phyloP scores from a whole-genome alignment of 192 early-diverging fungal genomes.

The Fimicolochytrium jonesii region DNA sequence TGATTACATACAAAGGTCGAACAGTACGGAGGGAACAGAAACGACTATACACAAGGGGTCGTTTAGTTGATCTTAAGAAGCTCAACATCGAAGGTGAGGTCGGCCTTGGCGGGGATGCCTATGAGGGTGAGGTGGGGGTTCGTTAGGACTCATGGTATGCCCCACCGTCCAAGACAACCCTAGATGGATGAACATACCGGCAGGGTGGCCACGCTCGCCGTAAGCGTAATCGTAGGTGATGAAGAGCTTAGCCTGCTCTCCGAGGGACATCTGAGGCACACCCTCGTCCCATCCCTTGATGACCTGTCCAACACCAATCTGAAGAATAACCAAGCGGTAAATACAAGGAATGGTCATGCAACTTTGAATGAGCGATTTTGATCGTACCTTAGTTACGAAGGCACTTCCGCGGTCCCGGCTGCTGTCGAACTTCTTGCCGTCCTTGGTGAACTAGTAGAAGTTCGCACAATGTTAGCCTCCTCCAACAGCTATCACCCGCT shows the following conservation, averaged over 20 bases:
- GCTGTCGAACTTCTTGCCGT: conserved; percentile 82
- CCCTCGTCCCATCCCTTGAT: conserved; percentile 85
- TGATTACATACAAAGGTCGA: too few species aligned
- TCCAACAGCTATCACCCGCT: too few species aligned
- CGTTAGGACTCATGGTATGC: not conserved
- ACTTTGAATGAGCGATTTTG: too few species aligned
- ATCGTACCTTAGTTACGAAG: conserved; percentile 58
- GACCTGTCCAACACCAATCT: conserved; percentile 89
- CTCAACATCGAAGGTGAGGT: conserved; percentile 78
- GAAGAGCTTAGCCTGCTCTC: conserved; percentile 78
- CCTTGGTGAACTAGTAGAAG: conserved; percentile 42
- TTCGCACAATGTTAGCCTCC: too few species aligned
- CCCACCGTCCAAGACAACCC: not conserved
- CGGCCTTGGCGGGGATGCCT: conserved; percentile 74
- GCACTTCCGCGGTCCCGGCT: conserved; percentile 78
- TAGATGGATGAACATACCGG: not conserved
- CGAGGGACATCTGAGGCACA: conserved; percentile 90
- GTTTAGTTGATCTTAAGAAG: conserved; percentile 31
- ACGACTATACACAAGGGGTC: too few species aligned
- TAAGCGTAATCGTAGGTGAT: conserved; percentile 51
- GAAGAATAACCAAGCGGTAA: not conserved
- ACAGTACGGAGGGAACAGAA: too few species aligned
- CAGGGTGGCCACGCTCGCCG: conserved; percentile 34
- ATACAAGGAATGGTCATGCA: not conserved
- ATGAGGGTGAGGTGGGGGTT: not conserved